Evolutionary conservation across 1,139 yeast genomes (phyloP).

Genomic region (Yamadazyma sp.): DNA sequence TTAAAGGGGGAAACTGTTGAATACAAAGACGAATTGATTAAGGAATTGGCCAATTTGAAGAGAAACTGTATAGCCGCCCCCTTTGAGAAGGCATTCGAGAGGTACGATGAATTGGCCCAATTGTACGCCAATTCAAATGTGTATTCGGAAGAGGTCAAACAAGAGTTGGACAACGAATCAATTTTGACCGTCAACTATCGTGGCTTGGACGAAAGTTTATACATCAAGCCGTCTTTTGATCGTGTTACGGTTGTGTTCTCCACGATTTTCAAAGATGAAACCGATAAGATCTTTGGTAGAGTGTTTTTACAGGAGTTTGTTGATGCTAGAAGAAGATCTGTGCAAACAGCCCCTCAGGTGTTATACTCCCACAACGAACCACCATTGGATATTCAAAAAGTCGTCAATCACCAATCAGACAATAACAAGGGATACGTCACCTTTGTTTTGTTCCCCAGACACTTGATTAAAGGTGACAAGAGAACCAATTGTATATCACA

Average conservation of each 20-base stretch:
- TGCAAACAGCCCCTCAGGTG: constrained; percentile 98
- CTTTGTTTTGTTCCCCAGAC: constrained; percentile 74
- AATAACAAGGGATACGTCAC: constrained; percentile 74
- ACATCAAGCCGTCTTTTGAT: constrained; percentile 88
- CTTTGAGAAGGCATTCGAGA: constrained; percentile 77
- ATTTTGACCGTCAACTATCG: constrained; percentile 82
- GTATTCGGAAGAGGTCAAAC: constrained; percentile 53
- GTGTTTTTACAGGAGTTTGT: constrained; percentile 97
- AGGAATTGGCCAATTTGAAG: constrained; percentile 70
- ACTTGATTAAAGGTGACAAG: constrained; percentile 66
- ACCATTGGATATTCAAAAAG: constrained; percentile 76
- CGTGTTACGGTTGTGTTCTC: constrained; percentile 96
- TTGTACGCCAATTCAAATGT: constrained; percentile 48
- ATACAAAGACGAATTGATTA: constrained; percentile 50
- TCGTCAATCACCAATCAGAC: constrained; percentile 27
- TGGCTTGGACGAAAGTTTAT: constrained; percentile 83
- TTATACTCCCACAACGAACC: constrained; percentile 85
- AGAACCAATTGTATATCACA: constrained; percentile 85
- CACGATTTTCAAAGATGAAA: constrained; percentile 93
- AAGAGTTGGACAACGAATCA: constrained; percentile 48
- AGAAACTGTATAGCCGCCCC: constrained; percentile 92
- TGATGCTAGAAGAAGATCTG: constrained; percentile 90
- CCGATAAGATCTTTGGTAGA: constrained; percentile 92
- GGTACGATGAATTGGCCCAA: constrained; percentile 70
- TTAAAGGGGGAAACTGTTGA: constrained; percentile 44